Evolutionary conservation across 2,329 filamentous ascomycete genomes (phyloP).

Genomic region (Penicillium olsonii): DNA sequence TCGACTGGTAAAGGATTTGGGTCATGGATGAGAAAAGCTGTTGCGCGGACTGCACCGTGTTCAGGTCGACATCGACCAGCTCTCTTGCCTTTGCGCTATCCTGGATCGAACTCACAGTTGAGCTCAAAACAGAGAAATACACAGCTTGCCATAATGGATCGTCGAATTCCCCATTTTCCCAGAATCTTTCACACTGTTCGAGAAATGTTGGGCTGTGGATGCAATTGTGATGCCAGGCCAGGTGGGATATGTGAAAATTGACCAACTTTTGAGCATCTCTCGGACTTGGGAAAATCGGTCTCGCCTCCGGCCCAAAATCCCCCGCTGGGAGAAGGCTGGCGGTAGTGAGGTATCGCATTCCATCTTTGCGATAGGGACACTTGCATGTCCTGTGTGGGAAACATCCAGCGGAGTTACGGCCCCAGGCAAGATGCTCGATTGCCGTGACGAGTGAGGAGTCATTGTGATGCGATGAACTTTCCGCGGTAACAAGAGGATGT

Average conservation of each 20-base stretch:
- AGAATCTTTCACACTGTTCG: slow-evolving; percentile 28
- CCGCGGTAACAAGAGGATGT: slow-evolving; percentile 2
- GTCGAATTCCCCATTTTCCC: slow-evolving; percentile 24
- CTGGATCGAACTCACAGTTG: slow-evolving; percentile 27
- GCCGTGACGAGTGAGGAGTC: slow-evolving; percentile 33
- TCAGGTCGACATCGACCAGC: slow-evolving; percentile 19
- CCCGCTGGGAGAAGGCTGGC: slow-evolving; percentile 13
- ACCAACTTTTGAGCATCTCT: slow-evolving; percentile 23
- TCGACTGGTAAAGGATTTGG: slow-evolving; percentile 32
- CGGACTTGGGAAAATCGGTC: slow-evolving; percentile 11
- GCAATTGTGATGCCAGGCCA: slow-evolving; percentile 29
- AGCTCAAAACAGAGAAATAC: slow-evolving; percentile 26
- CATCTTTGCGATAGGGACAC: slow-evolving; percentile 26
- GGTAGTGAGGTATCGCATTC: slow-evolving; percentile 12
- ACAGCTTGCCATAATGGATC: slow-evolving; percentile 29
- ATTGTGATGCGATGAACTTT: slow-evolving; percentile 16
- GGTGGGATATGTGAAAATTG: slow-evolving; percentile 24
- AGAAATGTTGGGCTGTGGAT: slow-evolving; percentile 28
- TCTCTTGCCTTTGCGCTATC: slow-evolving; percentile 23
- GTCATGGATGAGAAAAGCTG: slow-evolving; percentile 37
- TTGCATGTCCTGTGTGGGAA: slow-evolving; percentile 37
- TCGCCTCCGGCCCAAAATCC: slow-evolving; percentile 10
- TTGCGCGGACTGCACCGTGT: slow-evolving; percentile 24
- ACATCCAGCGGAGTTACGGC: slow-evolving; percentile 37
- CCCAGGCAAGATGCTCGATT: slow-evolving; percentile 42